Evolutionary conservation across 2,329 filamentous ascomycete species (phyloP).

Genomic region (Albophoma yamanashiensis): DNA sequence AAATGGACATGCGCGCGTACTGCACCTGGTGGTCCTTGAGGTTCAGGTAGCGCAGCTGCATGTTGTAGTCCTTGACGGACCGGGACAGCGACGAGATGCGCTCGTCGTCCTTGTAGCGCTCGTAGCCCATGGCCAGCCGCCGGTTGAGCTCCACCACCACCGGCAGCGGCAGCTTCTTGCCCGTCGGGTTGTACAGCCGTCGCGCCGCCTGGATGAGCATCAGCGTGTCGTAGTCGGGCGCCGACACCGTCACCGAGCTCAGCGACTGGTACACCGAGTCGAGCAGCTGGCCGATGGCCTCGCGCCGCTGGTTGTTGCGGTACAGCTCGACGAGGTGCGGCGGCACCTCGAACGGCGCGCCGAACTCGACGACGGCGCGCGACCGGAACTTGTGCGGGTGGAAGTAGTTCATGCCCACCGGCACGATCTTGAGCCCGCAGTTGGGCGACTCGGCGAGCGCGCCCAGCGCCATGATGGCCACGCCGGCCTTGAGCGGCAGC

Average conservation of each 20-base stretch:
- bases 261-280: slow-evolving; percentile 81
- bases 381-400: slow-evolving; percentile 98
- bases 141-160: slow-evolving; percentile 92
- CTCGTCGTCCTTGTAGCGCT: slow-evolving; percentile 82
- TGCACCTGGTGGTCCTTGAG: slow-evolving; percentile 91
- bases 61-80: slow-evolving; percentile 76
- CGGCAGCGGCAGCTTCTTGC: slow-evolving; percentile 84
- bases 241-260: slow-evolving; percentile 80
- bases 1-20: slow-evolving; percentile 74
- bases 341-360: slow-evolving; percentile 77
- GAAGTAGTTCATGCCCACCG: slow-evolving; percentile 99
- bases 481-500: slow-evolving; percentile 86
- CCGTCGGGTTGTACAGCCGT: slow-evolving; percentile 85
- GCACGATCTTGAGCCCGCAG: slow-evolving; percentile 87
- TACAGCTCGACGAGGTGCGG: slow-evolving; percentile 77
- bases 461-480: slow-evolving; percentile 95
- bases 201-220: slow-evolving; percentile 95
- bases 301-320: slow-evolving; percentile 69
- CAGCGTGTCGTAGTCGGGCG: slow-evolving; percentile 89
- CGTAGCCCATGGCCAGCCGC: slow-evolving; percentile 82
- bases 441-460: slow-evolving; percentile 76
- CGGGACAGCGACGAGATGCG: slow-evolving; percentile 67
- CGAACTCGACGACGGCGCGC: slow-evolving; percentile 90
- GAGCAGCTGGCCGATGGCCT: slow-evolving; percentile 76
- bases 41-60: slow-evolving; percentile 72